Conservation (phyloP, 768 basidiomycete species). For the Udeniomyces megalosporus region DNA sequence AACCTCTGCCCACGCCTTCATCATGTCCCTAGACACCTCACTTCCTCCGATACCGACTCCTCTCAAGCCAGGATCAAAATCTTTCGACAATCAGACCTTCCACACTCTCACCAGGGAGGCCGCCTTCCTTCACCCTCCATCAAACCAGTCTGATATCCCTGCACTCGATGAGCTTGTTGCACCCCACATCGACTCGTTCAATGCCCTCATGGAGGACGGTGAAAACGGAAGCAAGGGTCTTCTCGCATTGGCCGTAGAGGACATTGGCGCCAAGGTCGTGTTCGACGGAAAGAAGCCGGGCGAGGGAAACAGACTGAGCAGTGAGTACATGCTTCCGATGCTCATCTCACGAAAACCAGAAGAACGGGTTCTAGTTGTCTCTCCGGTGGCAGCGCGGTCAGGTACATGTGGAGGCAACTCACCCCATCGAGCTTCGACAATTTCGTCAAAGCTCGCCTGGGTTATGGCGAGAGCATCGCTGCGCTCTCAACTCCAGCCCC, state of each 20-base stretch:
- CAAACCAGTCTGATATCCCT: slow-evolving; percentile 49
- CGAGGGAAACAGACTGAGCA: slow-evolving; percentile 70
- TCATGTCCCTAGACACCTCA: neutral
- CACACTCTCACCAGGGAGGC: slow-evolving; percentile 66
- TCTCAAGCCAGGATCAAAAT: slow-evolving; percentile 1
- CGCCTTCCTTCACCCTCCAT: slow-evolving; percentile 57
- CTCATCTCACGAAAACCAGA: neutral
- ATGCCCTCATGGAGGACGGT: slow-evolving; percentile 85
- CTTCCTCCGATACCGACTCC: neutral
- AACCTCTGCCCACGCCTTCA: neutral
- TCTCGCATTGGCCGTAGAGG: slow-evolving; percentile 56
- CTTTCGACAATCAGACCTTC: slow-evolving; percentile 34
- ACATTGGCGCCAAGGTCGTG: slow-evolving; percentile 80
- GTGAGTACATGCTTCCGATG: slow-evolving; percentile 41
- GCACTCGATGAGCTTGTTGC: slow-evolving; percentile 82
- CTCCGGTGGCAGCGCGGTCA: too few relatives aligned
- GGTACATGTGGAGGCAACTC: too few relatives aligned
- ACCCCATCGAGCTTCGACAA: neutral
- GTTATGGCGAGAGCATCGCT: too few relatives aligned
- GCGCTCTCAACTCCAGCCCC: too few relatives aligned
- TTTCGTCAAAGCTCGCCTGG: neutral
- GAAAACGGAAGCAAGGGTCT: slow-evolving; percentile 52
- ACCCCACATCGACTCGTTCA: slow-evolving; percentile 92
- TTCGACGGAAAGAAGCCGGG: slow-evolving; percentile 51
- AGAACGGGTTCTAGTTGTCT: too few relatives aligned